Evolutionary conservation across 306 rosid species (phyloP).

Genomic region (Benincasa hispida): DNA sequence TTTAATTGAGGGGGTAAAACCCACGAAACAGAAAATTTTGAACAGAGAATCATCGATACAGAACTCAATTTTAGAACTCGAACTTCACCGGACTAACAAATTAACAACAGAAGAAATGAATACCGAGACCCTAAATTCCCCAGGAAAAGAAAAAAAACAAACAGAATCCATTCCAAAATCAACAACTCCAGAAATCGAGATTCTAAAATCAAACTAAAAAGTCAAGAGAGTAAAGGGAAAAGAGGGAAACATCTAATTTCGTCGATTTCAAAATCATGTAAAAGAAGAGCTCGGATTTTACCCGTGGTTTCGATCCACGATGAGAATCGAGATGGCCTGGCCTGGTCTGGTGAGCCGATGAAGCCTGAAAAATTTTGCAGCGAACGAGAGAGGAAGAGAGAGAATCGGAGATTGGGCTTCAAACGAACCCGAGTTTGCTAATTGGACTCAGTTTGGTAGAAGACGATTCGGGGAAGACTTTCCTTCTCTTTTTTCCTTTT

Average conservation of each 20-base stretch:
- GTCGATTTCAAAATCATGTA: neutral
- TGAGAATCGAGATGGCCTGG: conserved; percentile 17
- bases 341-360: conserved; percentile 25
- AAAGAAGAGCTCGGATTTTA: conserved; percentile 16
- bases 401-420: conserved; percentile 65
- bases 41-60: neutral
- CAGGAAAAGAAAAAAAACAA: neutral
- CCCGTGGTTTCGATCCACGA: conserved; percentile 10
- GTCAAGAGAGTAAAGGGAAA: neutral
- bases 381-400: conserved; percentile 20
- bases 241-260: neutral
- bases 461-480: conserved; percentile 4
- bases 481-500: neutral
- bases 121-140: neutral
- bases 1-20: neutral
- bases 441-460: conserved; percentile 54
- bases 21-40: neutral
- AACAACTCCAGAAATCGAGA: neutral
- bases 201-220: neutral
- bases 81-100: neutral
- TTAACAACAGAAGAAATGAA: neutral
- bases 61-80: neutral
- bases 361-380: conserved; percentile 54
- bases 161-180: neutral
- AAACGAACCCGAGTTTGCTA: conserved; percentile 60